phyloP scores from a whole-genome alignment of 805 yeast species.

The Metschnikowia santaceciliae region DNA sequence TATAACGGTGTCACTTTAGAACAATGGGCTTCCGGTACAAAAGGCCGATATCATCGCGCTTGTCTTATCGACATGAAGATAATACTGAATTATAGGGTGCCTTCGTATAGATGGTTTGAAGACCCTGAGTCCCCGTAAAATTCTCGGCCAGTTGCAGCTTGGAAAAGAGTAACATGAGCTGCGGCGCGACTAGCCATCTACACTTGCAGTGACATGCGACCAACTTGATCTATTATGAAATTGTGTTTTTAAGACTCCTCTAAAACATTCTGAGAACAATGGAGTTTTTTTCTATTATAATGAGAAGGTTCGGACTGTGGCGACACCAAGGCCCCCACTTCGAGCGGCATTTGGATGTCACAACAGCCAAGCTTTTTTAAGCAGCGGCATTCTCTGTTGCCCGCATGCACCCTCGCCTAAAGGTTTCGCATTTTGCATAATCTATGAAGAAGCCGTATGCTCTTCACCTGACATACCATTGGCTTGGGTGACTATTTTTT shows the following conservation, averaged over 20 bases:
- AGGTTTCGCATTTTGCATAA: background rate
- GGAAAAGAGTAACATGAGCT: background rate
- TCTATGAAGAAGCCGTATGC: background rate
- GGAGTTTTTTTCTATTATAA: background rate
- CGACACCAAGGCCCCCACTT: background rate
- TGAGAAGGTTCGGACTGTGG: background rate
- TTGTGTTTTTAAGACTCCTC: too few relatives aligned
- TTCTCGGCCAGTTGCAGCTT: background rate
- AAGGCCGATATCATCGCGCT: background rate
- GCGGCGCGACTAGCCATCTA: background rate
- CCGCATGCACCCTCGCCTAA: background rate
- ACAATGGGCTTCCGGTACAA: background rate
- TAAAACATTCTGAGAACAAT: background rate
- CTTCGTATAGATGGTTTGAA: background rate
- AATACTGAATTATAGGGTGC: too few relatives aligned
- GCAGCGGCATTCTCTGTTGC: background rate
- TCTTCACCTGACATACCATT: background rate
- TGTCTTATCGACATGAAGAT: background rate
- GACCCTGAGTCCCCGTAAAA: background rate
- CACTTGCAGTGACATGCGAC: background rate
- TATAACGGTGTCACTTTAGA: background rate
- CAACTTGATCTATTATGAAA: too few relatives aligned
- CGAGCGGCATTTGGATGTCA: background rate
- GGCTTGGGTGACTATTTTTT: background rate
- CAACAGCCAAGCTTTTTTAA: slow-evolving; percentile 1